Conservation (phyloP, 306 rosid species). For the Dryas alaskensis region DNA sequence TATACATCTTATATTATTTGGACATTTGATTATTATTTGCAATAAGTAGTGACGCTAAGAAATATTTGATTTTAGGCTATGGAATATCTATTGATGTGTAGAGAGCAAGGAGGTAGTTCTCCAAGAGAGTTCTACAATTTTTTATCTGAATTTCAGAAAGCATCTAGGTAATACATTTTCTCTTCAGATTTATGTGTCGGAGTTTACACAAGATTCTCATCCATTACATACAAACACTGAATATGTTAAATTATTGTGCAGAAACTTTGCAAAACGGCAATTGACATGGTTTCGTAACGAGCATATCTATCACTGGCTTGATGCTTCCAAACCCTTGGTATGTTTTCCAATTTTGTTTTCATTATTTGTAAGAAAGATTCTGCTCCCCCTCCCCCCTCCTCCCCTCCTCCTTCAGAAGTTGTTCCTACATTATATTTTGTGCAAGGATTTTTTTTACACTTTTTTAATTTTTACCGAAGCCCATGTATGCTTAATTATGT, state of each 20-base stretch:
- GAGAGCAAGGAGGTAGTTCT: conserved; percentile 68
- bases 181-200: neutral
- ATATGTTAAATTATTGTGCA: conserved; percentile 34
- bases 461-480: neutral
- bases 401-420: neutral
- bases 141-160: conserved; percentile 80
- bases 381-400: neutral
- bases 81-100: conserved; percentile 72
- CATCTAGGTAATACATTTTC: conserved; percentile 58
- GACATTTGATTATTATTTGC: neutral
- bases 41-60: conserved; percentile 3
- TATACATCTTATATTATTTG: conserved; percentile 30
- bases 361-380: neutral
- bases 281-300: conserved; percentile 94
- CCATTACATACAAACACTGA: neutral
- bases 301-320: conserved; percentile 84
- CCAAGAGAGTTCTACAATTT: conserved; percentile 54
- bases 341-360: conserved; percentile 16
- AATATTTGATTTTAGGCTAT: conserved; percentile 55
- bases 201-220: conserved; percentile 12
- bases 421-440: neutral
- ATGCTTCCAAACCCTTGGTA: conserved; percentile 90
- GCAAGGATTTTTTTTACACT: neutral
- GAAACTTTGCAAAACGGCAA: conserved; percentile 90
- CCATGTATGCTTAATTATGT: neutral